Evolutionary conservation across 495 filamentous ascomycete genomes (phyloP).

Genomic region (Penicillium bialowiezense): DNA sequence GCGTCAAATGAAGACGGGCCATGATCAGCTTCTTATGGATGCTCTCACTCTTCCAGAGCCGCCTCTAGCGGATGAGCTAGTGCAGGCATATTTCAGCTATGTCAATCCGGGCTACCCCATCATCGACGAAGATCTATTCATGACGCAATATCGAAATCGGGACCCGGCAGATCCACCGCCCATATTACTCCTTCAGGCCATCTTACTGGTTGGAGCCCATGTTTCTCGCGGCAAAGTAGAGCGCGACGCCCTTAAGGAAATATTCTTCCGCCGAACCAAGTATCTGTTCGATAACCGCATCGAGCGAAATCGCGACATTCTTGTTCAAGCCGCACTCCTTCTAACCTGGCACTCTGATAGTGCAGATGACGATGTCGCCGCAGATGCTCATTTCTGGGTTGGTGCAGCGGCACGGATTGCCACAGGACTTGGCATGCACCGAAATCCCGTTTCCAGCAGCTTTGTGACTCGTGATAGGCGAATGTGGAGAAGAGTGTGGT

Average conservation of each 20-base stretch:
- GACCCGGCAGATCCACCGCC: conserved; percentile 45
- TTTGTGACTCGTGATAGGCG: conserved; percentile 43
- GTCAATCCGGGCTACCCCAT: conserved; percentile 46
- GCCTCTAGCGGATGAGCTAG: conserved; percentile 44
- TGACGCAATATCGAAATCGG: conserved; percentile 47
- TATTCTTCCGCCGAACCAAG: conserved; percentile 48
- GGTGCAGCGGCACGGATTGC: conserved; percentile 48
- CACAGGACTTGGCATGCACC: conserved; percentile 50
- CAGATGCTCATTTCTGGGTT: conserved; percentile 50
- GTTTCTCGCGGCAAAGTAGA: conserved; percentile 40
- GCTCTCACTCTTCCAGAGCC: conserved; percentile 45
- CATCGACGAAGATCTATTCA: conserved; percentile 46
- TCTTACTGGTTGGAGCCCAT: conserved; percentile 46
- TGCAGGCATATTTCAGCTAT: conserved; percentile 45
- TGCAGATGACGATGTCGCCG: conserved; percentile 47
- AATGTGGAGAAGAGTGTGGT: conserved; percentile 49
- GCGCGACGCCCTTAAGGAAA: conserved; percentile 43
- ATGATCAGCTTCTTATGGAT: conserved; percentile 49
- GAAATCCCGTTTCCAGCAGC: conserved; percentile 42
- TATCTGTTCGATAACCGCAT: conserved; percentile 49
- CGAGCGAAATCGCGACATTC: conserved; percentile 48
- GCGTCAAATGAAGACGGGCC: conserved; percentile 42
- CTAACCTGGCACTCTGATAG: conserved; percentile 49
- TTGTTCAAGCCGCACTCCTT: conserved; percentile 46
- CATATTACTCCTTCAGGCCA: conserved; percentile 43